Evolutionary conservation across 345 rosid species (phyloP), one percentile per base, ranked within the genome.

Genomic region (Ceriops tagal): DNA sequence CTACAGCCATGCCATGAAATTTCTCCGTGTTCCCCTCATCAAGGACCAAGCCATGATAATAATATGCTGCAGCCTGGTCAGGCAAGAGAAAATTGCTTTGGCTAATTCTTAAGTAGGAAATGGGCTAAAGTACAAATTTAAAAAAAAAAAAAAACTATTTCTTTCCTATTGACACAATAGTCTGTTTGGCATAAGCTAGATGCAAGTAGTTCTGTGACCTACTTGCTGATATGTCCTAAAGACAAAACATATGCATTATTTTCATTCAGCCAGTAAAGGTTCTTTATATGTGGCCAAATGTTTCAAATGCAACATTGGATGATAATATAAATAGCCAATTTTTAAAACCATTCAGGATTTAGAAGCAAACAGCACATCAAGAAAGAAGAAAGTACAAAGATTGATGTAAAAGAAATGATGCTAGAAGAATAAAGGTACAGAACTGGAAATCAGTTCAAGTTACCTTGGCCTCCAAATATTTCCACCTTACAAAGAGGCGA

Each of bases 21-120:
- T 90, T 92, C 83, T 96, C 98, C 1, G 99, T 92, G 83, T 89
- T 92, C 62, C 98, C 98, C 77, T 92, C 99, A 26, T 96, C 98
- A 72, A 96, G 95, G 71, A 96, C 90, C 83, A 96, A 74, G 68
- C 99, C 99, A 57, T 96, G 99, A 79, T 96, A 96, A 78, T 92
- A 96, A 83, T 96, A 96, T 63, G 99, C 99, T 59, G 92, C 99
- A 72, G 96, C 96, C 99, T 92, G 91, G 63, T 79, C 65, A 64
- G 31, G 55, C 67, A 15, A 18, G 37, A 61, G 47, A 31, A 51
- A 61, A 22, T 52, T 16, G 4, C 3, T 47, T 46, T 51, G 9
- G 34, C 26, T 10, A 47, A 47, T 37, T 9, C 26, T 1, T 1
- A 3, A 39, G 7, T 27, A n/a, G 18, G 52, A 43, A 10, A 21